Evolutionary conservation across 768 basidiomycete species (phyloP).

Genomic region (Lactarius tabidus): DNA sequence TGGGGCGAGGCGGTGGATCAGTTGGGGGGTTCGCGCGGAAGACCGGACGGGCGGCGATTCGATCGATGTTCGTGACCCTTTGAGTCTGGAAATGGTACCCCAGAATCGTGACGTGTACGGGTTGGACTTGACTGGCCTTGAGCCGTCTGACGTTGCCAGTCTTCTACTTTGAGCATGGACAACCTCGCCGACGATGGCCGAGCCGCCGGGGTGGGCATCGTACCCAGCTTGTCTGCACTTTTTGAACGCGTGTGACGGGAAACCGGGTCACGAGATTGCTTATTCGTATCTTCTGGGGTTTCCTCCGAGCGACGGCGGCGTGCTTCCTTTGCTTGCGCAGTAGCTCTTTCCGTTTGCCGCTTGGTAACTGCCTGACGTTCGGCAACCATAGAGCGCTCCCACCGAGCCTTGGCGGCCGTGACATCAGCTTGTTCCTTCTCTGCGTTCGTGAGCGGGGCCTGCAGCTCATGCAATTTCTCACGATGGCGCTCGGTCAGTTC

Average conservation of each 20-base stretch:
- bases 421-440: slow-evolving; percentile 74
- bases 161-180: slow-evolving; percentile 78
- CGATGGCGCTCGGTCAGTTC: slow-evolving; percentile 84
- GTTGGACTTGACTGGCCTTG: slow-evolving; percentile 26
- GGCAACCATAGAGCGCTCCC: slow-evolving; percentile 71
- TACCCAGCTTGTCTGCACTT: slow-evolving; percentile 60
- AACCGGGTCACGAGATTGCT: slow-evolving; percentile 12
- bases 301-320: slow-evolving; percentile 47
- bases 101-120: slow-evolving; percentile 31
- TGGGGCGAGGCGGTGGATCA: slow-evolving; percentile 14
- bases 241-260: slow-evolving; percentile 46
- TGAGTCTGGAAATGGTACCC: slow-evolving; percentile 57
- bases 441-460: slow-evolving; percentile 78
- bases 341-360: slow-evolving; percentile 65
- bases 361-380: slow-evolving; percentile 73
- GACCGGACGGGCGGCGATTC: slow-evolving; percentile 32
- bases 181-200: slow-evolving; percentile 52
- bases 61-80: slow-evolving; percentile 32
- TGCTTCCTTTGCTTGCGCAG: slow-evolving; percentile 46
- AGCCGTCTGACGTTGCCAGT: slow-evolving; percentile 75
- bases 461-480: slow-evolving; percentile 76
- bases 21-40: slow-evolving; percentile 41
- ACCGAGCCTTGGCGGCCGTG: slow-evolving; percentile 69
- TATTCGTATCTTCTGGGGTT: slow-evolving; percentile 27
- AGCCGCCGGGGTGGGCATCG: slow-evolving; percentile 31